phyloP scores from a whole-genome alignment of 1,139 yeast genomes.

The Debaryomyces subglobosus region DNA sequence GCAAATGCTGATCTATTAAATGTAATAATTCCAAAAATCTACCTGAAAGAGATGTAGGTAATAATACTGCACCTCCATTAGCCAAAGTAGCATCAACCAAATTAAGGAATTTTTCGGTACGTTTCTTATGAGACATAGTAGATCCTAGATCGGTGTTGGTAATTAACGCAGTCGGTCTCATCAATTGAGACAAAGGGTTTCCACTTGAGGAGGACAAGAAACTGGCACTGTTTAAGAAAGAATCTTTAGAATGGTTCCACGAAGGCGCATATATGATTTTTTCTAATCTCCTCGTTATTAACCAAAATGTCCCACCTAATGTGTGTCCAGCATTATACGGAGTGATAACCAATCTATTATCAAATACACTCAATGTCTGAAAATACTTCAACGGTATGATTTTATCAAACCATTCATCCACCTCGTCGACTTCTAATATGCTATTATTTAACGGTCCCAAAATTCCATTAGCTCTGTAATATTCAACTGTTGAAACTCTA shows the following conservation, averaged over 20 bases:
- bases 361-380: slow-evolving; percentile 69
- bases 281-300: slow-evolving; percentile 72
- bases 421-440: slow-evolving; percentile 67
- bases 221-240: slow-evolving; percentile 81
- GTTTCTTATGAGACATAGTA: slow-evolving; percentile 60
- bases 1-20: slow-evolving; percentile 62
- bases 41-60: slow-evolving; percentile 86
- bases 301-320: slow-evolving; percentile 91
- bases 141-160: slow-evolving; percentile 78
- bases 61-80: slow-evolving; percentile 72
- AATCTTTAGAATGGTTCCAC: slow-evolving; percentile 94
- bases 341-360: slow-evolving; percentile 65
- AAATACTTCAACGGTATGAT: slow-evolving; percentile 73
- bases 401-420: slow-evolving; percentile 78
- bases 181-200: slow-evolving; percentile 61
- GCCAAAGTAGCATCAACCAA: slow-evolving; percentile 67
- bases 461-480: slow-evolving; percentile 70
- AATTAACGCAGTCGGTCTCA: slow-evolving; percentile 83
- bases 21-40: slow-evolving; percentile 80
- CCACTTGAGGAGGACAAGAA: slow-evolving; percentile 51
- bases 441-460: slow-evolving; percentile 73
- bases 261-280: slow-evolving; percentile 85
- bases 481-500: slow-evolving; percentile 79
- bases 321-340: slow-evolving; percentile 94
- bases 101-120: slow-evolving; percentile 66